Base-by-base conservation (phyloP, 352 stramenopile genomes). In the Pilasporangium apinafurcum region DNA sequence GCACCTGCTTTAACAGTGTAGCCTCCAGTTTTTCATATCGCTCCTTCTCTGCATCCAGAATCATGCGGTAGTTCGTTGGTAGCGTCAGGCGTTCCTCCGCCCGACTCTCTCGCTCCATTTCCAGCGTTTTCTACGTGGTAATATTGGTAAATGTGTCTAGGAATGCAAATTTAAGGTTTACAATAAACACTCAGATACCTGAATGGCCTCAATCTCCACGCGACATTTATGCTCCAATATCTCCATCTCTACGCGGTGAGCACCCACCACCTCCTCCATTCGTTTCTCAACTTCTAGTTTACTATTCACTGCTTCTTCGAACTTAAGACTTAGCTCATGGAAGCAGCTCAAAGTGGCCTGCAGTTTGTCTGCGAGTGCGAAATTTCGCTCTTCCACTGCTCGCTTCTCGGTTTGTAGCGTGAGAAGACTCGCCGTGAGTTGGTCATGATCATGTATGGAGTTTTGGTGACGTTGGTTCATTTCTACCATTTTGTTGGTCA, bases 331-430 rank as follows among this genome's bases (percentile, higher is more conserved):
- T 25, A 86, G 65, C 25, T 67, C 59, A 41, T 89, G 75, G 32
- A 88, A 75, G 59, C 90, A 75, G 22, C 52, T 56, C 8, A 92
- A 63, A 38, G 72, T 68, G 28, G 49, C 31, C 45, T 90, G 77
- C 33, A 90, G 63, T 46, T 73, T 74, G 32, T 86, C 77, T 2
- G 75, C 59, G 17, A 92, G 48, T 13, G 37, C 33, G 8, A 86
- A 20, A 20, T 68, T 76, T 10, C 73, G 70, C 29, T 47, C 58
- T 24, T 89, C 75, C 12, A 69, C 55, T 10, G 22, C 37, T 9
- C 66, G 67, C 16, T 66, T 68, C 21, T 86, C 68, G 31, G 20
- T 18, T 20, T 82, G 56, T 8, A 59, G 44, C 4, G 37, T 46
- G 2, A 53, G 46, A 8, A 81, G 35, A 4, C 44, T 48, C 1